Evolutionary conservation across 805 yeast species (phyloP), one percentile per base, ranked within the genome.

Genomic region (Candida morakotiae): DNA sequence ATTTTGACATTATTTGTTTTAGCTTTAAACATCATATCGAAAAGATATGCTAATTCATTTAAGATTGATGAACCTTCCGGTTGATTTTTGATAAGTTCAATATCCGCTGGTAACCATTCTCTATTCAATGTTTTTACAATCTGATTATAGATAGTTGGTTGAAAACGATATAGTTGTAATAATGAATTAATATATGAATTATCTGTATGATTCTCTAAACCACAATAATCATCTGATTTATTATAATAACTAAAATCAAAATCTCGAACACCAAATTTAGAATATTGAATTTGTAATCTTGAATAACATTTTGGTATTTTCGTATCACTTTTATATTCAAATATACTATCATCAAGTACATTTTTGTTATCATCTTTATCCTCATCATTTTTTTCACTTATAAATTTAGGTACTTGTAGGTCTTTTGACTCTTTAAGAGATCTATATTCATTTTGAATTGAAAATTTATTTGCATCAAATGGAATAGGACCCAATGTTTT

Each of bases 161-260:
- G 77, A 63, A 81, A 86, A 31, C 95, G 67, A 59, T 83, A 86
- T 8, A 91, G 54, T 55, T 93, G 97, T 5, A 93, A 47, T 19
- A 88, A 58, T 0, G 95, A 70, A 56, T 93, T 93, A 24, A 62
- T 52, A 41, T 83, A 77, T 0, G 93, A 74, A 48, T 85, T 86
- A 36, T 83, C 86, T 9, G 83, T 72, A 52, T 88, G 93, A 8
- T 88, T 82, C 56, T 93, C 98, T n/a, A 91, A 67, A 0, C 98
- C 97, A 2, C 97, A 77, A 34, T 45, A 55, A 38, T 68, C 81
- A 1, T 52, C 43, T 0, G 97, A 84, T 27, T 70, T 69, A 54
- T 91, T 91, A 65, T 83, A 91, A 49, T 80, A 83, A 37, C 76
- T 81, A 55, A 93, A 91, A 62, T 91, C 96, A 61, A 93, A 93